Evolutionary conservation across 2,329 filamentous ascomycete genomes (phyloP), one percentile per base, ranked within the genome.

Genomic region (Fusarium veterinarium): DNA sequence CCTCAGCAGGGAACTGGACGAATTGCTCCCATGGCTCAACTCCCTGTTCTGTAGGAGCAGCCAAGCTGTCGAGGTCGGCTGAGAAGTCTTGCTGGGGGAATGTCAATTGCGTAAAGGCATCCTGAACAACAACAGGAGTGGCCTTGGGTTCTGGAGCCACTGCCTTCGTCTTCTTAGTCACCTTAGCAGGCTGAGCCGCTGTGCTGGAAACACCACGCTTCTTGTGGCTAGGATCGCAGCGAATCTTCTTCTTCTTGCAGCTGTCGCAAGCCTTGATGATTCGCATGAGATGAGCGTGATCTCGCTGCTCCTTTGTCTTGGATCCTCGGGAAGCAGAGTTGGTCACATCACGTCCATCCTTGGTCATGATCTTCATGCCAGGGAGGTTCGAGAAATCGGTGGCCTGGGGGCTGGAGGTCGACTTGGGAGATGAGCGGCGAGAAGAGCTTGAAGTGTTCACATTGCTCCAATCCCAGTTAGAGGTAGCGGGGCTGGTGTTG

Each of bases 221-320:
- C 83, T 86, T 88, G 79, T 91, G 88, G 80, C 86, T 88, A 5
- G 89, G 89, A 72, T 90, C 88, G 77, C 89, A 91, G 49, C 89
- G 86, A 44, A 88, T 85, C 86, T 92, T 92, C 86, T 91, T 91
- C 78, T 83, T 85, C 67, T 85, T 83, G 83, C 90, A 92, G 67
- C 84, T 83, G 46, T 90, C 87, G 78, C 90, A 92, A n/a, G 90
- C 90, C 82, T 91, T 91, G 79, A 91, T 89, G 77, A 90, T 89
- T 67, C 90, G 84, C 88, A 92, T 91, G 51, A 91, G 81, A 73
- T 91, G 89, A 10, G 90, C 90, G 76, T 91, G 90, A 59, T 91
- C 89, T 38, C 90, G 86, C 83, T 91, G 90, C 83, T 91, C 90
- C 84, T 90, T 90, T 58, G 90, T 90, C 83, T 91, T 91, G 79